Conservation (phyloP, 1,139 yeast genomes). For the Blastobotrys raffinosifermentans region DNA sequence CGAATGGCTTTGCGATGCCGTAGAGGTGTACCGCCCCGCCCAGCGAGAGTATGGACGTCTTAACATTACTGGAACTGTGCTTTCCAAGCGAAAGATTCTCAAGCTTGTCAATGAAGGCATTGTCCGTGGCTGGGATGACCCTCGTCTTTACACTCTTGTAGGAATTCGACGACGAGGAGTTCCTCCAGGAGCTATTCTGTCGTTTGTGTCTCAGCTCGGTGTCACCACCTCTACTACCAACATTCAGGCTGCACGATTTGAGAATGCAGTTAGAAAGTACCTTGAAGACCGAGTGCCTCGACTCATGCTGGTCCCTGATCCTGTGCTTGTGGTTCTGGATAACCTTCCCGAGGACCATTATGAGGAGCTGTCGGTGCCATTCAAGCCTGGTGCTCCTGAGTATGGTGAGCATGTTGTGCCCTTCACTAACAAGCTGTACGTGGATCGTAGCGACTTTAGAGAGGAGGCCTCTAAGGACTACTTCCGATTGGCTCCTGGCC, state of each 20-base stretch:
- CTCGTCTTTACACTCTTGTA: slow-evolving; percentile 89
- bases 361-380: slow-evolving; percentile 72
- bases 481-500: slow-evolving; percentile 89
- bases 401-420: slow-evolving; percentile 74
- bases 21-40: slow-evolving; percentile 94
- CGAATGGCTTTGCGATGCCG: slow-evolving; percentile 97
- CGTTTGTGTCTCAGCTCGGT: slow-evolving; percentile 91
- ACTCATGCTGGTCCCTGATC: slow-evolving; percentile 87
- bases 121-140: slow-evolving; percentile 98
- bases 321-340: slow-evolving; percentile 75
- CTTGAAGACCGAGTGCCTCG: slow-evolving; percentile 92
- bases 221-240: slow-evolving; percentile 91
- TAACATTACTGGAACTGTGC: slow-evolving; percentile 87
- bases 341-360: slow-evolving; percentile 71
- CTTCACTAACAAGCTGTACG: slow-evolving; percentile 70
- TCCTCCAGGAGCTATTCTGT: slow-evolving; percentile 97
- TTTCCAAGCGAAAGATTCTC: slow-evolving; percentile 94
- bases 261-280: slow-evolving; percentile 78
- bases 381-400: slow-evolving; percentile 73
- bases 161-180: slow-evolving; percentile 96
- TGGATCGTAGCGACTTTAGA: slow-evolving; percentile 82
- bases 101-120: slow-evolving; percentile 73
- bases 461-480: slow-evolving; percentile 57
- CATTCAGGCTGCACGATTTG: slow-evolving; percentile 86
- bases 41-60: slow-evolving; percentile 98